phyloP scores from a whole-genome alignment of 768 basidiomycete species.

The Psilocybe tampanensis region DNA sequence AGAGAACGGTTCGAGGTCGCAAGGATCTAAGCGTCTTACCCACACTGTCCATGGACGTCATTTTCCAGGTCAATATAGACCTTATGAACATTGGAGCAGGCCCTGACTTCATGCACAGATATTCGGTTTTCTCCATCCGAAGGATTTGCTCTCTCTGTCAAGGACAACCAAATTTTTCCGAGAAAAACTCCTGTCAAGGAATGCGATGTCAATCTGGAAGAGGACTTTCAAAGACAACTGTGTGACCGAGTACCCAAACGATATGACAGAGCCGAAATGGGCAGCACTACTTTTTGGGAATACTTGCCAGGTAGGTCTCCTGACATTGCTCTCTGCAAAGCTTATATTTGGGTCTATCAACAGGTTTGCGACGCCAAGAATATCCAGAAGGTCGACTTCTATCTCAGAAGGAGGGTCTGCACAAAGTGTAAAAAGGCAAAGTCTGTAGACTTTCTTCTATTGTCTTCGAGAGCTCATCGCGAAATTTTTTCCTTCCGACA shows the following conservation, averaged over 20 bases:
- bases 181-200: conserved; percentile 15
- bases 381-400: conserved; percentile 26
- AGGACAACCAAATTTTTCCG: conserved; percentile 25
- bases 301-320: conserved; percentile 21
- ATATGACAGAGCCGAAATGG: conserved; percentile 29
- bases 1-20: not conserved
- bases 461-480: not conserved
- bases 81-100: no score
- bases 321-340: no score
- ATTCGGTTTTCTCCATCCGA: conserved; percentile 21
- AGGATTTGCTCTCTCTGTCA: conserved; percentile 26
- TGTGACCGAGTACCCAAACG: conserved; percentile 22
- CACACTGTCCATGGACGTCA: conserved; percentile 28
- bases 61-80: conserved; percentile 26
- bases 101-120: conserved; percentile 11
- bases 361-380: conserved; percentile 22
- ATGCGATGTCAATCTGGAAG: conserved; percentile 27
- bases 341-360: not conserved
- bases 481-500: conserved; percentile 14
- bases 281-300: conserved; percentile 25
- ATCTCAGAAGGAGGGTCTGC: conserved; percentile 27
- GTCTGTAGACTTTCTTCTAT: conserved; percentile 18
- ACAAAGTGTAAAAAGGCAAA: conserved; percentile 26
- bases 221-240: conserved; percentile 15
- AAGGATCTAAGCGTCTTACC: conserved; percentile 17